Conservation (phyloP, 192 early-diverging fungal genomes). For the Cladochytrium replicatum region DNA sequence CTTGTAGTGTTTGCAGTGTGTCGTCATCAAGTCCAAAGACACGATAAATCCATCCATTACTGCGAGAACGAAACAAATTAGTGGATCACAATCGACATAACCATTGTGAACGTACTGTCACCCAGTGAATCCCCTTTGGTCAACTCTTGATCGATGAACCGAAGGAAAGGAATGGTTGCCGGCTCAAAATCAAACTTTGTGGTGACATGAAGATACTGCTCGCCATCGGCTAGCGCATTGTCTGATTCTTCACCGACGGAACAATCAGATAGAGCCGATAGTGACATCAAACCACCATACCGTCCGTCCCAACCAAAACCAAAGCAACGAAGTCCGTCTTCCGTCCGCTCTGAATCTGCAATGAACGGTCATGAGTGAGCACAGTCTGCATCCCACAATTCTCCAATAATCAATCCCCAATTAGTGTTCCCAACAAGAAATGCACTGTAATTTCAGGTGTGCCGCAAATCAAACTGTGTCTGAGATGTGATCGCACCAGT, state of each 20-base stretch:
- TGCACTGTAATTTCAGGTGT: too few species aligned
- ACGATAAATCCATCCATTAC: constrained; percentile 58
- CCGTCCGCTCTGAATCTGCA: constrained; percentile 48
- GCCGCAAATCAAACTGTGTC: too few species aligned
- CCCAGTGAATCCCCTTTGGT: constrained; percentile 31
- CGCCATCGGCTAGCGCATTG: constrained; percentile 36
- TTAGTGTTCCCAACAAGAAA: constrained; percentile 25
- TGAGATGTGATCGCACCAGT: too few species aligned
- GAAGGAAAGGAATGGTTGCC: constrained; percentile 38
- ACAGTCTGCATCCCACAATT: background rate
- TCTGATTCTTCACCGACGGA: constrained; percentile 32
- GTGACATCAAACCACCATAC: constrained; percentile 15
- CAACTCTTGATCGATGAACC: constrained; percentile 30
- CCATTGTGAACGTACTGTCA: constrained; percentile 38
- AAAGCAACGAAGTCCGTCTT: constrained; percentile 56
- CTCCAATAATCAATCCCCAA: constrained; percentile 17
- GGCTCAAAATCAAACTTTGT: constrained; percentile 16
- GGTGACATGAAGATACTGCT: constrained; percentile 30
- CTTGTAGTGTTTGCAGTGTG: constrained; percentile 48
- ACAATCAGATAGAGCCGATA: background rate
- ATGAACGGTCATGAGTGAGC: background rate
- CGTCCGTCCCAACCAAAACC: constrained; percentile 45
- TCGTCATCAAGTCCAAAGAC: constrained; percentile 40
- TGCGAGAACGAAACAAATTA: constrained; percentile 19
- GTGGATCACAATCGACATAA: background rate